Evolutionary conservation across 108 stramenopile species (phyloP).

Genomic region (Skeletonema marinoi): DNA sequence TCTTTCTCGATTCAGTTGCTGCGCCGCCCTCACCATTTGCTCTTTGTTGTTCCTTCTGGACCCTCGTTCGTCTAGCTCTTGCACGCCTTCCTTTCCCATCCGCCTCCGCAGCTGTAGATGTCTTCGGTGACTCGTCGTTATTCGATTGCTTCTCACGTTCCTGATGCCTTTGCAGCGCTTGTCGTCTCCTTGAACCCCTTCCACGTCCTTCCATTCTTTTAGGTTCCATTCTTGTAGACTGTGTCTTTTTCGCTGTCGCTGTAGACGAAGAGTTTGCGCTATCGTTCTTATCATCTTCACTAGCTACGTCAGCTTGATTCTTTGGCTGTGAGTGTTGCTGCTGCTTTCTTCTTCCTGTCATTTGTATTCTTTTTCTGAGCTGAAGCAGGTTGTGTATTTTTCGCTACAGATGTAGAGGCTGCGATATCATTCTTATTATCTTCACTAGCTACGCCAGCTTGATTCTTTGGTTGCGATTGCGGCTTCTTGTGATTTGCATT

Average conservation of each 20-base stretch:
- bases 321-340: too few species aligned
- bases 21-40: neutral
- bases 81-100: neutral
- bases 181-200: neutral
- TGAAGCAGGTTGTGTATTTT: too few species aligned
- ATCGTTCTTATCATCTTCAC: neutral
- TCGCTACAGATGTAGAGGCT: too few species aligned
- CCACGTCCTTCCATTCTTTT: neutral
- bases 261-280: neutral
- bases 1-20: neutral
- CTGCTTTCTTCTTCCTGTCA: too few species aligned
- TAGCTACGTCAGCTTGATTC: too few species aligned
- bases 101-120: neutral
- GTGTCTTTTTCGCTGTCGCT: neutral
- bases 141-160: neutral
- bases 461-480: too few species aligned
- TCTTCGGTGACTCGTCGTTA: neutral
- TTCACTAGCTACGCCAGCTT: neutral
- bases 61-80: neutral
- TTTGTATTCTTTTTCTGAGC: neutral
- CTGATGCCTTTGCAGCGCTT: neutral
- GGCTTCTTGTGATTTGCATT: neutral
- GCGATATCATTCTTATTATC: neutral
- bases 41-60: neutral
- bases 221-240: neutral